Conservation (phyloP, 129 eudicot species). For the Tagetes patula region DNA sequence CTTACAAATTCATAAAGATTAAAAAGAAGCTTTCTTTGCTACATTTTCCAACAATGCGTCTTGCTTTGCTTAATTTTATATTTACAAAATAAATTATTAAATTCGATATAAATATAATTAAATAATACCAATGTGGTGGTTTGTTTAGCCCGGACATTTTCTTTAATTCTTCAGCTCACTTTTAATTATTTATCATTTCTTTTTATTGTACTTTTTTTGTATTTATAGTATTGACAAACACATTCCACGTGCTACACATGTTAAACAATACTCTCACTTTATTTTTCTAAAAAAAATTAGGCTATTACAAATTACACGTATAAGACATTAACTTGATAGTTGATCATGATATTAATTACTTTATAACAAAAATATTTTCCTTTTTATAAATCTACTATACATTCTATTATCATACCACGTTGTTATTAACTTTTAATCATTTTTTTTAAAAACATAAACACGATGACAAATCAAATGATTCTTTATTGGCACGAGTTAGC, state of each 20-base stretch:
- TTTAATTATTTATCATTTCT: background rate
- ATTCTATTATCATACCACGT: background rate
- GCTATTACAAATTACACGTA: background rate
- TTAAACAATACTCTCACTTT: background rate
- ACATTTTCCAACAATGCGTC: background rate
- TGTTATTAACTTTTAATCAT: background rate
- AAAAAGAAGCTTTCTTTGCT: background rate
- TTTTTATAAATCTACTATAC: background rate
- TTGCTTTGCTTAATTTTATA: slow-evolving; percentile 8
- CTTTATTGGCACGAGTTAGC: background rate
- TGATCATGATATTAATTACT: background rate
- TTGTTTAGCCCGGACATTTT: slow-evolving; percentile 8
- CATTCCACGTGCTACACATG: slow-evolving; percentile 14
- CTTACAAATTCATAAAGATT: too few species aligned
- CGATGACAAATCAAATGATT: background rate
- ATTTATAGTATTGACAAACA: background rate
- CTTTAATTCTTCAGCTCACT: background rate
- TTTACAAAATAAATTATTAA: background rate
- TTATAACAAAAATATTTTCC: background rate
- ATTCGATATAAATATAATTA: background rate
- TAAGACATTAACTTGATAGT: background rate
- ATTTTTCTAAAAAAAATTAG: background rate
- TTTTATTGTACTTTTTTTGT: background rate
- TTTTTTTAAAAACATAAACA: background rate
- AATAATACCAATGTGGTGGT: background rate